Conservation (phyloP, 495 filamentous ascomycete genomes). For the Neurospora tetraspora region DNA sequence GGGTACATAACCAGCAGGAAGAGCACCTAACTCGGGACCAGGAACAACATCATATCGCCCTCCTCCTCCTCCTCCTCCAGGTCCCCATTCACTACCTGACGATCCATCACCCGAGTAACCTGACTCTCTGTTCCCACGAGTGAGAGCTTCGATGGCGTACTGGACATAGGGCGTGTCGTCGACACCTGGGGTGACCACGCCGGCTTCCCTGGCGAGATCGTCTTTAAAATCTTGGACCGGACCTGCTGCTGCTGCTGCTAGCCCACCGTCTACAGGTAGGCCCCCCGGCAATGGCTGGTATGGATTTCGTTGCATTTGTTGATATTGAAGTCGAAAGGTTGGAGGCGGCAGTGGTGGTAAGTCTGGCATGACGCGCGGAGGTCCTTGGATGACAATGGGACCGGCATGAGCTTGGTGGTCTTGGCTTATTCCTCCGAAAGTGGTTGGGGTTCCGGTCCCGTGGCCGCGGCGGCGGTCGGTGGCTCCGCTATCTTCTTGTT, state of each 20-base stretch:
- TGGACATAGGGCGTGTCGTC: constrained; percentile 39
- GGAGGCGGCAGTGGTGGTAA: neutral
- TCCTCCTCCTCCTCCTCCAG: neutral
- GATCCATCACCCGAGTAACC: constrained; percentile 19
- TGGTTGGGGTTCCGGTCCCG: neutral
- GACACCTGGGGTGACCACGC: constrained; percentile 37
- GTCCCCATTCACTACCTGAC: constrained; percentile 17
- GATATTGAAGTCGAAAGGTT: neutral
- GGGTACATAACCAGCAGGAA: neutral
- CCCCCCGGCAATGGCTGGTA: constrained; percentile 6
- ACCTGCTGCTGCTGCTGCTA: constrained; percentile 24
- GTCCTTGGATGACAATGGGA: neutral
- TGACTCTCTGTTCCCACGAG: constrained; percentile 19
- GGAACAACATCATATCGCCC: neutral
- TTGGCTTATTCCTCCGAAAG: neutral
- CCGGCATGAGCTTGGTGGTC: neutral
- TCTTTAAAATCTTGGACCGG: constrained; percentile 31
- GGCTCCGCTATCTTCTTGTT: neutral
- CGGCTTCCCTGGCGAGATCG: constrained; percentile 31
- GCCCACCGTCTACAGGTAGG: constrained; percentile 1
- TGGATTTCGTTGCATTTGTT: neutral
- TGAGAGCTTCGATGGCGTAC: constrained; percentile 38
- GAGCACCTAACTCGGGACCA: neutral
- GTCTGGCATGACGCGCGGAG: neutral
- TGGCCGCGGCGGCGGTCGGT: neutral